These are phyloP conservation scores for Paragyromitra xinjiangensis DNA, from an alignment of 495 filamentous ascomycete genomes.

Conservation along the genomic window DNA sequence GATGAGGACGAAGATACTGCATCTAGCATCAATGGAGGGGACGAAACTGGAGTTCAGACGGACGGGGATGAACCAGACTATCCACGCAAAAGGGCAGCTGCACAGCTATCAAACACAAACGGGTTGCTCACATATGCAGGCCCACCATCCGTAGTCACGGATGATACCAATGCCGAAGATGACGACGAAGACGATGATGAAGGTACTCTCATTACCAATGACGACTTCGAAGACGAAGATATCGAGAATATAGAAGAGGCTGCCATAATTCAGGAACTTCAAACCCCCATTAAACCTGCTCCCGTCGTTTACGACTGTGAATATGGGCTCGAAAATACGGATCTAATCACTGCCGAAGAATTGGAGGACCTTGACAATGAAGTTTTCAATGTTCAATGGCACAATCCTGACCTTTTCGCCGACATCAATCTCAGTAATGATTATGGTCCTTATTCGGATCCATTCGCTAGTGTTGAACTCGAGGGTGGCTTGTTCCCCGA, in stretches of 20 bases:
- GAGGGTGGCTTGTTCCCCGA: constrained; percentile 49
- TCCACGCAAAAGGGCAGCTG: constrained; percentile 48
- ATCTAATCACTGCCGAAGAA: constrained; percentile 42
- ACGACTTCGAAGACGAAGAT: constrained; percentile 48
- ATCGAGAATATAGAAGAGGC: constrained; percentile 46
- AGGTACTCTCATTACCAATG: constrained; percentile 33
- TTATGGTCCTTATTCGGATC: constrained; percentile 31
- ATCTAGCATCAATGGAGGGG: constrained; percentile 13
- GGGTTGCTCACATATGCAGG: constrained; percentile 43
- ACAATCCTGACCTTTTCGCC: constrained; percentile 45
- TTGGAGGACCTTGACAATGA: constrained; percentile 54
- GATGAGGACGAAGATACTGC: constrained; percentile 6
- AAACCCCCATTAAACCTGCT: constrained; percentile 28
- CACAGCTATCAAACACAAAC: constrained; percentile 40
- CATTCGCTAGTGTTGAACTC: constrained; percentile 35
- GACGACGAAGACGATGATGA: constrained; percentile 47
- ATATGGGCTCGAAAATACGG: constrained; percentile 39
- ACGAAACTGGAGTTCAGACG: constrained; percentile 19
- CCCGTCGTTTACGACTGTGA: constrained; percentile 33
- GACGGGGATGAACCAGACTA: constrained; percentile 50
- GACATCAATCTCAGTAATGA: constrained; percentile 43
- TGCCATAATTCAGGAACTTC: constrained; percentile 50
- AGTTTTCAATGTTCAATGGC: constrained; percentile 53
- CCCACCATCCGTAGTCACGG: constrained; percentile 33
- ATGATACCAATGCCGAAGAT: constrained; percentile 31